Base-by-base conservation (phyloP, 139 green algal species). In the Picochlorum sp. region DNA sequence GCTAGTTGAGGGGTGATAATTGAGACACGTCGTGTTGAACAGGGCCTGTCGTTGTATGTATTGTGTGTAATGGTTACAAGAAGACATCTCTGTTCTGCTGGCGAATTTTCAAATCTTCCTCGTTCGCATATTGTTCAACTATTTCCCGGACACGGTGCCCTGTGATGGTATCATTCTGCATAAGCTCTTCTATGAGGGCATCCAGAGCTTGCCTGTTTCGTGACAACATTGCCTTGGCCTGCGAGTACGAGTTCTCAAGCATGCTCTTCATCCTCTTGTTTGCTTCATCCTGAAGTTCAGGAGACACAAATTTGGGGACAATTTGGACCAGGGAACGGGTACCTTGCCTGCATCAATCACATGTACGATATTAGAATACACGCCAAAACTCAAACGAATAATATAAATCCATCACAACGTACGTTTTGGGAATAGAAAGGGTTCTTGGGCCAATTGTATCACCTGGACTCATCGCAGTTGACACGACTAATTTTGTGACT, bases 1-100 rank as follows among this genome's bases (percentile, higher is more conserved):
- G 77, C 47, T 91, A 13, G 69, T 91, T 31, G 85, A 90, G 70
- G 84, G 84, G 0, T 87, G 65, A 83, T 54, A 13, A 54, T 54
- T 13, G n/a, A 54, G 34, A 41, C 34, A 14, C 28, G 28, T 30
- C 4, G 7, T 30, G 28, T 30, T 30, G 28, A 30, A 30, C 28
- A 5, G 4, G 28, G 28, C 28, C 28, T 30, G 4, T 30, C 0
- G 4, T 30, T 30, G 24, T 30, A 5, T 30, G 28, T 30, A 30
- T 30, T 30, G 28, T 30, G 26, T 30, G 28, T 30, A 30, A 18
- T 51, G 14, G n/a, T 54, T 21, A 54, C n/a, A 54, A 21, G 0
- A 54, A 54, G 18, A 21, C 47, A 26, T 13, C 47, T 21, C 15
- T 54, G 16, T 20, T 21, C 16, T 20, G 18, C 47, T 54, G 13